phyloP scores from a whole-genome alignment of 2,329 filamentous ascomycete species.

The Lachnellula occidentalis region DNA sequence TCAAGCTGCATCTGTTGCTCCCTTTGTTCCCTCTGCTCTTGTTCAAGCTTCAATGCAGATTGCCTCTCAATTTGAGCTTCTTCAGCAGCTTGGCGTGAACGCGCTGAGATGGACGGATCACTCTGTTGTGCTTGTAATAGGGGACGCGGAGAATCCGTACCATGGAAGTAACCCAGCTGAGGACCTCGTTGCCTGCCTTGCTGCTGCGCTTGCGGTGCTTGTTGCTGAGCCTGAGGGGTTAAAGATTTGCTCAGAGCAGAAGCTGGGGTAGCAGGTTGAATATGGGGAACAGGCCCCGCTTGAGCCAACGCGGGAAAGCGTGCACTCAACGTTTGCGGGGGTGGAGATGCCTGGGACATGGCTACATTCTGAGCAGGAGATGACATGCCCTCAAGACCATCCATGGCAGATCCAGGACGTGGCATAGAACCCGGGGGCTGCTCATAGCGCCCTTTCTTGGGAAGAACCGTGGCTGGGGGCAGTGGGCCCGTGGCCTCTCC shows the following conservation, averaged over 20 bases:
- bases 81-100: conserved; percentile 24
- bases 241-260: conserved; percentile 23
- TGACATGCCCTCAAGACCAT: conserved; percentile 39
- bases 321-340: conserved; percentile 17
- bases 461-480: conserved; percentile 48
- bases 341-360: conserved; percentile 24
- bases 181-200: conserved; percentile 25
- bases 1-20: conserved; percentile 19
- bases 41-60: conserved; percentile 24
- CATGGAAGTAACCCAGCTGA: conserved; percentile 25
- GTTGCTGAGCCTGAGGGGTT: conserved; percentile 23
- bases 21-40: conserved; percentile 19
- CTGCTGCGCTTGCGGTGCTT: conserved; percentile 16
- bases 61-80: conserved; percentile 28
- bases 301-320: conserved; percentile 30
- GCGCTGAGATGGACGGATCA: conserved; percentile 19
- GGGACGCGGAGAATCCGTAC: conserved; percentile 21
- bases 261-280: conserved; percentile 21
- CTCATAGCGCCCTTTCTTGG: conserved; percentile 46
- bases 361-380: conserved; percentile 15
- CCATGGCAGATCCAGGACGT: conserved; percentile 43
- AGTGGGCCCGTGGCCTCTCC: conserved; percentile 57
- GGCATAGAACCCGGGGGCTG: conserved; percentile 36
- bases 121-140: conserved; percentile 16
- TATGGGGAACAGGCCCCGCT: conserved; percentile 28